Percentiles rank a stretch among this genome's conserved stretches.
Evolutionary conservation across 2,329 filamentous ascomycete species (phyloP).

Genomic region (Claviceps spartinae): DNA sequence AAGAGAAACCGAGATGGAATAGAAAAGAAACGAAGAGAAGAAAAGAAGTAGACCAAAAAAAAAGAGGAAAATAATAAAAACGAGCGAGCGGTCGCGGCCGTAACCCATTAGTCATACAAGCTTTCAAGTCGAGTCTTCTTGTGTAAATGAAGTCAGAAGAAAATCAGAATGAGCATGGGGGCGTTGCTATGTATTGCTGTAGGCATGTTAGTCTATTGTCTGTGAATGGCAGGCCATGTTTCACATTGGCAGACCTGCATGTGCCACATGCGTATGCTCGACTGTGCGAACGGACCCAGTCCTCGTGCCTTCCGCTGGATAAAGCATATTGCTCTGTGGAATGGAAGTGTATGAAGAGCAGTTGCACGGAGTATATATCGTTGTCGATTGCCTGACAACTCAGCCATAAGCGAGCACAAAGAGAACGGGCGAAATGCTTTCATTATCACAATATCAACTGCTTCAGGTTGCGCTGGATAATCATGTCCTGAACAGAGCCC

Average conservation of each 20-base stretch:
- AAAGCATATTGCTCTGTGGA: no score
- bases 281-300: not conserved
- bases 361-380: no score
- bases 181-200: not conserved
- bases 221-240: not conserved
- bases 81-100: not conserved
- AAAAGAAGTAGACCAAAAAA: not conserved
- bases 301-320: no score
- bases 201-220: not conserved
- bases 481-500: constrained; percentile 77
- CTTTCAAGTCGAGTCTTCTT: not conserved
- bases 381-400: not conserved
- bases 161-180: not conserved
- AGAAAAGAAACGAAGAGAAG: not conserved
- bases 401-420: not conserved
- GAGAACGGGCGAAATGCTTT: not conserved
- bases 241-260: not conserved
- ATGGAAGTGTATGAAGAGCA: no score
- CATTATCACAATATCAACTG: constrained; percentile 44
- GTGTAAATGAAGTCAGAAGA: not conserved
- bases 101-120: constrained; percentile 6
- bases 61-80: not conserved
- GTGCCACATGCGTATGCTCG: not conserved
- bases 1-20: not conserved
- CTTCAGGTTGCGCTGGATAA: constrained; percentile 72